Evolutionary conservation across 176 grass and related monocot species (phyloP).

Genomic region (Rhipidocladum racemiflorum): DNA sequence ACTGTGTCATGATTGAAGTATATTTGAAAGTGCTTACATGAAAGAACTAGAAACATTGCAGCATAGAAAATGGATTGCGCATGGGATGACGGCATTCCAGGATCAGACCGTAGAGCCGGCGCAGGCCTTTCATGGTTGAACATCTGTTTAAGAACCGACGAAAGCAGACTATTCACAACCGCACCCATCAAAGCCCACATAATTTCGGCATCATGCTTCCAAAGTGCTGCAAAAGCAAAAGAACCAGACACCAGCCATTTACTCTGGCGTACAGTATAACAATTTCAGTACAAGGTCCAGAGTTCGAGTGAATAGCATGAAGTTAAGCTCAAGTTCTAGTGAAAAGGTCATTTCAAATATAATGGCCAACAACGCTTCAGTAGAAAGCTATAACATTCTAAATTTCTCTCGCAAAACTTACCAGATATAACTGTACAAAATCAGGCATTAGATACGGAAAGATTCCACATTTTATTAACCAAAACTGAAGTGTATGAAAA

Average conservation of each 20-base stretch:
- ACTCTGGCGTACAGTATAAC: constrained; percentile 41
- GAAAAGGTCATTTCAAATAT: neutral
- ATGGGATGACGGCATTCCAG: constrained; percentile 95
- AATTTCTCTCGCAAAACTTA: neutral
- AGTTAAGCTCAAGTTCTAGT: neutral
- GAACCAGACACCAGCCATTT: constrained; percentile 71
- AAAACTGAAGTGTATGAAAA: neutral
- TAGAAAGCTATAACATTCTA: neutral
- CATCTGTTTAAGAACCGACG: constrained; percentile 53
- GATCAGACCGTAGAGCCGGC: constrained; percentile 66
- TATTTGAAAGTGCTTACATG: constrained; percentile 53
- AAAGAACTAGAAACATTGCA: constrained; percentile 48
- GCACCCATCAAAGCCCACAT: constrained; percentile 65
- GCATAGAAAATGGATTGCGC: constrained; percentile 88
- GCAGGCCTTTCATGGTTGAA: constrained; percentile 77
- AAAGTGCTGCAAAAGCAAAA: constrained; percentile 53
- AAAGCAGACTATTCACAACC: constrained; percentile 52
- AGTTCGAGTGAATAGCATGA: constrained; percentile 8
- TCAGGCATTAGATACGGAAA: neutral
- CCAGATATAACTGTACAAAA: neutral
- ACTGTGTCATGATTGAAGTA: neutral
- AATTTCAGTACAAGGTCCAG: constrained; percentile 7
- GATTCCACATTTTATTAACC: neutral
- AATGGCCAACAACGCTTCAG: neutral
- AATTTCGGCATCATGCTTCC: constrained; percentile 71